Evolutionary conservation across 495 filamentous ascomycete genomes (phyloP).

Genomic region (Talaromyces borbonicus): DNA sequence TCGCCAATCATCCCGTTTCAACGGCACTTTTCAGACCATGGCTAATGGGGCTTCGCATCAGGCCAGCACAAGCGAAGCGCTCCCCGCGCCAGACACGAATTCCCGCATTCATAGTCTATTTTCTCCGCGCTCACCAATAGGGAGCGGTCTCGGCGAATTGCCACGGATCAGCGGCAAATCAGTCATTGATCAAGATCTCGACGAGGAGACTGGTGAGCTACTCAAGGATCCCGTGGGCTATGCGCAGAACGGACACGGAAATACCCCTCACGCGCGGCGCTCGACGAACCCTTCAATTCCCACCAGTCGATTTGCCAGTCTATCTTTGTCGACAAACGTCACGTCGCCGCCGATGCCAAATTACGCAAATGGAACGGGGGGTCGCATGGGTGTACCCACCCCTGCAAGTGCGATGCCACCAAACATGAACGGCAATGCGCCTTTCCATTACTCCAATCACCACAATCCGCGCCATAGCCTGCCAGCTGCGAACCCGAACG

Average conservation of each 20-base stretch:
- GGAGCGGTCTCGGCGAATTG: constrained; percentile 59
- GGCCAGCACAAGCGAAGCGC: constrained; percentile 42
- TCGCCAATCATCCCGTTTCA: constrained; percentile 68
- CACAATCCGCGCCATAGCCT: constrained; percentile 60
- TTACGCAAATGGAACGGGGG: constrained; percentile 28
- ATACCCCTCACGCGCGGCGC: constrained; percentile 43
- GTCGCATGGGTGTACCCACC: constrained; percentile 39
- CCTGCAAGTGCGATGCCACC: constrained; percentile 54
- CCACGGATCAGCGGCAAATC: constrained; percentile 69
- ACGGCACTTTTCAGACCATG: constrained; percentile 62
- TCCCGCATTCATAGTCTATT: constrained; percentile 65
- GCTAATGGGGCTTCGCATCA: constrained; percentile 46
- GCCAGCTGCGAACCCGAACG: constrained; percentile 87
- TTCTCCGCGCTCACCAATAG: constrained; percentile 75
- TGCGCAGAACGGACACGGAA: constrained; percentile 61
- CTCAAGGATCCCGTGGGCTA: constrained; percentile 78
- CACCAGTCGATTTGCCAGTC: constrained; percentile 55
- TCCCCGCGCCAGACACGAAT: constrained; percentile 49
- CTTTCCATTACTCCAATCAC: constrained; percentile 48
- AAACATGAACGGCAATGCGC: constrained; percentile 33
- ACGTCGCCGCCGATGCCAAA: constrained; percentile 42
- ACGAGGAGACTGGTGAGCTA: constrained; percentile 77
- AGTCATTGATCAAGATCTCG: constrained; percentile 75
- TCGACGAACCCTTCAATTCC: constrained; percentile 69
- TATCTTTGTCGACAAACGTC: constrained; percentile 61